phyloP scores from a whole-genome alignment of 441 rosid genomes.

The Metrosideros polymorpha region DNA sequence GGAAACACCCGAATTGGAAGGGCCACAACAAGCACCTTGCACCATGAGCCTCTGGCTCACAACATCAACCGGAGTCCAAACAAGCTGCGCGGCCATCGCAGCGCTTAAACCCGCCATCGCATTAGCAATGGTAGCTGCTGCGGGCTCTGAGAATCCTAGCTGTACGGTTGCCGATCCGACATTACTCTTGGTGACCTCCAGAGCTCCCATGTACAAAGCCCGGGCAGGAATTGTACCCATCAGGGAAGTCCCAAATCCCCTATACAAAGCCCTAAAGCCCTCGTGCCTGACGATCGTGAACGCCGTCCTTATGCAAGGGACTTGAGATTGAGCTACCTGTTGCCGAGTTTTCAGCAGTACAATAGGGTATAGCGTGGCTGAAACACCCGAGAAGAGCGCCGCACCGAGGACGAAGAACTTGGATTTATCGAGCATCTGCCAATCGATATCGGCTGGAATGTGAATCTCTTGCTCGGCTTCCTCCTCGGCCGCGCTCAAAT shows the following conservation, averaged over 20 bases:
- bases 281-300: constrained; percentile 44
- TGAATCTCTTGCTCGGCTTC: constrained; percentile 44
- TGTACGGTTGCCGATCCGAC: constrained; percentile 52
- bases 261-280: constrained; percentile 60
- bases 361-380: constrained; percentile 67
- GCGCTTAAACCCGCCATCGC: constrained; percentile 72
- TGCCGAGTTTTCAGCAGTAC: constrained; percentile 77
- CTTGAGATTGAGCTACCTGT: constrained; percentile 52
- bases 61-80: constrained; percentile 85
- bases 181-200: constrained; percentile 74
- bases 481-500: constrained; percentile 51
- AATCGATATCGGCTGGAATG: constrained; percentile 65
- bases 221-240: constrained; percentile 81
- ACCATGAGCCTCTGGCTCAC: constrained; percentile 93
- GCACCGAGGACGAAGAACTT: constrained; percentile 84
- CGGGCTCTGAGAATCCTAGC: constrained; percentile 54
- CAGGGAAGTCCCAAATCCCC: constrained; percentile 80
- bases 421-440: constrained; percentile 89
- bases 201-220: constrained; percentile 79
- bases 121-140: constrained; percentile 50
- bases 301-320: constrained; percentile 43
- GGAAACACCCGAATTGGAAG: neutral
- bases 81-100: constrained; percentile 74
- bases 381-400: constrained; percentile 79
- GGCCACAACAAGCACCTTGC: constrained; percentile 30